These are phyloP conservation scores for Xylona heveae DNA, from an alignment of 495 filamentous ascomycete species.

Conservation along the genomic window DNA sequence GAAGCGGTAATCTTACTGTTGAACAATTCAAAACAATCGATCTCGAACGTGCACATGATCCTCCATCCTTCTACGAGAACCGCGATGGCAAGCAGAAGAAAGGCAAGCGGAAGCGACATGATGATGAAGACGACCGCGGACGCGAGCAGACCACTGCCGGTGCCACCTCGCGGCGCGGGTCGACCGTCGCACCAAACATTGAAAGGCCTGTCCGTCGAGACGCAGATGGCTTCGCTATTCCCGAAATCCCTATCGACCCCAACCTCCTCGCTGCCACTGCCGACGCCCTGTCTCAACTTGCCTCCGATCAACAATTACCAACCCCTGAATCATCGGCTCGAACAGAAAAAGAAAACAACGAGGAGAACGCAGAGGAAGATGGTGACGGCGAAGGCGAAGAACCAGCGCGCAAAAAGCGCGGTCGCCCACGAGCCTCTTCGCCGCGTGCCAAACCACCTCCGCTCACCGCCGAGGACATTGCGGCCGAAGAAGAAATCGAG, in stretches of 20 bases:
- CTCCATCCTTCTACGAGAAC: conserved; percentile 58
- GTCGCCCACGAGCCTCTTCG: too few relatives aligned
- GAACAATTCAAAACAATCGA: conserved; percentile 62
- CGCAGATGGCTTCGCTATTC: conserved; percentile 32
- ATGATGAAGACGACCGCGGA: conserved; percentile 9
- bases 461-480: conserved; percentile 6
- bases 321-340: not conserved
- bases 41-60: conserved; percentile 43
- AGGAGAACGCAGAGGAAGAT: not conserved
- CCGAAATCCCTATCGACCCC: conserved; percentile 21
- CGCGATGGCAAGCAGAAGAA: conserved; percentile 22
- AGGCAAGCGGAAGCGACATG: conserved; percentile 22
- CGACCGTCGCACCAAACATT: conserved; percentile 8
- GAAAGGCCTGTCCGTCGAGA: too few relatives aligned
- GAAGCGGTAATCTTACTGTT: conserved; percentile 58
- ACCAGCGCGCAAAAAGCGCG: too few relatives aligned
- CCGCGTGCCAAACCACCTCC: not conserved
- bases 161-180: conserved; percentile 2
- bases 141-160: not conserved
- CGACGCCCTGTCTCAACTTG: conserved; percentile 7
- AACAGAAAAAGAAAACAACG: not conserved
- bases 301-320: conserved; percentile 5
- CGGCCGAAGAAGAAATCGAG: conserved; percentile 24
- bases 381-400: not conserved
- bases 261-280: conserved; percentile 8